Evolutionary conservation across 345 rosid species (phyloP), one percentile per base, ranked within the genome.

Genomic region (Iberis pinnata): DNA sequence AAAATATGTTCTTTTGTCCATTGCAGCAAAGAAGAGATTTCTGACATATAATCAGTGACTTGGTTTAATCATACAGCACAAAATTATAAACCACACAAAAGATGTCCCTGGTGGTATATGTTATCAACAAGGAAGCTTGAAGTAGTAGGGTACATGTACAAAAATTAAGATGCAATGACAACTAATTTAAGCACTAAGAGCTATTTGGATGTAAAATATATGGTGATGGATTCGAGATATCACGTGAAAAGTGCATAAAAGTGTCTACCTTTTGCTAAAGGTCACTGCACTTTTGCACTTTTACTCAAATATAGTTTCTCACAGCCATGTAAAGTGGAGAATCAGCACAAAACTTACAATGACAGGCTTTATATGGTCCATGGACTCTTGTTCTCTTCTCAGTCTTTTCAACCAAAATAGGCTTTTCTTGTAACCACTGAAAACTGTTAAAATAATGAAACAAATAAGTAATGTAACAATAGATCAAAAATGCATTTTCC

Each of bases 321-420:
- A 35, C 59, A 58, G 42, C 70, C 64, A 18, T 65, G 41, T 29
- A 58, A 48, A 43, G 58, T 65, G 64, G 70, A 50, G 70, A 65
- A 58, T 55, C 64, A 35, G 40, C 47, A 65, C 26, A 58, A 49
- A 33, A 51, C 32, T 29, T 19, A 45, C 35, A 52, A 11, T 18
- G 14, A 8, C 53, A 50, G 18, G 53, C 70, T 35, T 49, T 35
- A 43, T 26, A 25, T 50, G 64, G 64, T 65, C 70, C 70, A 14
- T 57, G 12, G 51, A 35, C 33, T 49, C 58, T 65, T 56, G 20
- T 65, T 57, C 64, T 55, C 61, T 47, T 55, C 49, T 43, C 37
- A 43, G 12, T 36, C 35, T 50, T 58, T 20, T 8, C 52, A 56
- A 40, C 19, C n/a, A 6, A 35, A 49, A 42, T 1, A 43, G 11